Percentiles rank a stretch among this genome's conserved stretches.
phyloP scores from a whole-genome alignment of 345 rosid genomes.

The Euphorbia tirucalli region DNA sequence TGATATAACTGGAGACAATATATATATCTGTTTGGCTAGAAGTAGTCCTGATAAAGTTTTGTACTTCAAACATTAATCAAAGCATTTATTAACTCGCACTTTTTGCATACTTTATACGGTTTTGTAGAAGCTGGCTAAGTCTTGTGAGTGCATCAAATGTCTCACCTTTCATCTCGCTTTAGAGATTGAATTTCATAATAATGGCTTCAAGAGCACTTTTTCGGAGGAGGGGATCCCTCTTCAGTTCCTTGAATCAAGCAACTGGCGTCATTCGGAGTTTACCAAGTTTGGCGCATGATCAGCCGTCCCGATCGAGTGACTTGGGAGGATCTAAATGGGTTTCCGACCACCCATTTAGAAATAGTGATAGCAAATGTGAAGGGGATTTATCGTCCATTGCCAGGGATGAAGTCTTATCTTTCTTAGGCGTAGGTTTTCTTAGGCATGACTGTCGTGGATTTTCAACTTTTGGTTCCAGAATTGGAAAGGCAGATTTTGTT shows the following conservation, averaged over 20 bases:
- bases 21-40: neutral
- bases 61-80: neutral
- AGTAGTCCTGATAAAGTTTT: neutral
- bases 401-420: slow-evolving; percentile 23
- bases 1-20: neutral
- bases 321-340: slow-evolving; percentile 21
- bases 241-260: slow-evolving; percentile 35
- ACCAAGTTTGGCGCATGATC: slow-evolving; percentile 40
- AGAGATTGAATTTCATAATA: slow-evolving; percentile 13
- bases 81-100: neutral
- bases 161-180: neutral
- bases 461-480: slow-evolving; percentile 34
- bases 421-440: slow-evolving; percentile 13
- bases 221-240: slow-evolving; percentile 45
- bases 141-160: slow-evolving; percentile 26
- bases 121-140: slow-evolving; percentile 24
- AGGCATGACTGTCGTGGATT: slow-evolving; percentile 27
- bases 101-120: neutral
- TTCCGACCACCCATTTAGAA: slow-evolving; percentile 20
- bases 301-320: slow-evolving; percentile 23
- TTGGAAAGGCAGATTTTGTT: slow-evolving; percentile 33
- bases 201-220: slow-evolving; percentile 77
- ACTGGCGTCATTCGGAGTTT: slow-evolving; percentile 32
- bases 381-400: slow-evolving; percentile 28
- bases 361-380: slow-evolving; percentile 27